These are phyloP conservation scores for Mycena galericulata DNA, from an alignment of 768 basidiomycete genomes.

Conservation along the genomic window DNA sequence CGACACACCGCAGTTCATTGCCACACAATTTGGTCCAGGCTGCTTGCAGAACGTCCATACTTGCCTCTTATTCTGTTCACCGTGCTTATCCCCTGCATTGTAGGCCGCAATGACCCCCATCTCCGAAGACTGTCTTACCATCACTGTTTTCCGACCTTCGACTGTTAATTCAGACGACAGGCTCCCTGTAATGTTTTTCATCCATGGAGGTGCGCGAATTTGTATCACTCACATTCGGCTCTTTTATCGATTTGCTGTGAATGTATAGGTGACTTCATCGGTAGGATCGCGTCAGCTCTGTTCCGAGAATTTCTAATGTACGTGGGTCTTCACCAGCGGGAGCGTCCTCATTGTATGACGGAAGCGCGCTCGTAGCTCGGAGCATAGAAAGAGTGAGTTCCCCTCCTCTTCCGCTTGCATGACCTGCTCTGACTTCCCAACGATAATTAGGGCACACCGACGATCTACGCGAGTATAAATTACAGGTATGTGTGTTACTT, in stretches of 20 bases:
- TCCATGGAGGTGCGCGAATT: slow-evolving; percentile 31
- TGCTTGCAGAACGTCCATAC: slow-evolving; percentile 33
- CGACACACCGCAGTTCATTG: slow-evolving; percentile 33
- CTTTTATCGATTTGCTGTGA: background rate
- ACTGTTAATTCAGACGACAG: slow-evolving; percentile 21
- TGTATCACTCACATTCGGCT: slow-evolving; percentile 15
- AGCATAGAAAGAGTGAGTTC: slow-evolving; percentile 29
- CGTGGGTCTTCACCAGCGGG: slow-evolving; percentile 27
- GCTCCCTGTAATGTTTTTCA: slow-evolving; percentile 23
- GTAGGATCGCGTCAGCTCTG: background rate
- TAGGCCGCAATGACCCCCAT: slow-evolving; percentile 27
- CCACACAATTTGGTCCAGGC: slow-evolving; percentile 31
- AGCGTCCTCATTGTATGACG: slow-evolving; percentile 43
- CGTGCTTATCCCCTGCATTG: background rate
- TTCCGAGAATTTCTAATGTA: too few relatives aligned
- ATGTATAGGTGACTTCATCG: background rate
- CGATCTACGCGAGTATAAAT: slow-evolving; percentile 63
- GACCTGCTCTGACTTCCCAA: background rate
- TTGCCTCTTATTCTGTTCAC: background rate
- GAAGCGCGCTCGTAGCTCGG: slow-evolving; percentile 34
- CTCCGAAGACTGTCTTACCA: slow-evolving; percentile 59
- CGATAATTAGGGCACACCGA: slow-evolving; percentile 47
- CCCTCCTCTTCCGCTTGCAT: background rate
- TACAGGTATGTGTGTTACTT: slow-evolving; percentile 47
- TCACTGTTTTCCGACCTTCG: slow-evolving; percentile 58